These are phyloP conservation scores for Teunomyces atbi DNA, from an alignment of 805 yeast species.

Conservation along the genomic window DNA sequence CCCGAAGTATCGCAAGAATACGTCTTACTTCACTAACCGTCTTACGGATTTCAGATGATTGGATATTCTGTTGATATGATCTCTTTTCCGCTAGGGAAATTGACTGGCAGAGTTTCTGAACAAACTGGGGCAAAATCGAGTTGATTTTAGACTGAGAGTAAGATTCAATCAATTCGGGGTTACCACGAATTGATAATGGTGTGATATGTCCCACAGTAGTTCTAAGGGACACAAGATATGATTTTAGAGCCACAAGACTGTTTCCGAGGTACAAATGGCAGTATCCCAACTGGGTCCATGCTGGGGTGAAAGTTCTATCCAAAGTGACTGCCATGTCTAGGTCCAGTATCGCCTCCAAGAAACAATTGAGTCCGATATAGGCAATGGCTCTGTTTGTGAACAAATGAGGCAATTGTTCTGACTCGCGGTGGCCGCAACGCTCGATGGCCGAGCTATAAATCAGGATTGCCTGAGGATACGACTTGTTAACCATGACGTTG, in stretches of 20 bases:
- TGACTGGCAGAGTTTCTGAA: slow-evolving; percentile 33
- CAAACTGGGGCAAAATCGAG: slow-evolving; percentile 37
- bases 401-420: slow-evolving; percentile 27
- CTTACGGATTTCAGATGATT: slow-evolving; percentile 20
- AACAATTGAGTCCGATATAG: slow-evolving; percentile 40
- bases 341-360: slow-evolving; percentile 38
- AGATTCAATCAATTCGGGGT: slow-evolving; percentile 12
- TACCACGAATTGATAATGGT: slow-evolving; percentile 21
- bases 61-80: slow-evolving; percentile 35
- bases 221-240: slow-evolving; percentile 33
- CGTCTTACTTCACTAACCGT: slow-evolving; percentile 24
- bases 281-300: slow-evolving; percentile 45
- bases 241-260: slow-evolving; percentile 30
- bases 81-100: slow-evolving; percentile 35
- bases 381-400: slow-evolving; percentile 41
- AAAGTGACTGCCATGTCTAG: slow-evolving; percentile 29
- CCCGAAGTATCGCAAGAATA: slow-evolving; percentile 25
- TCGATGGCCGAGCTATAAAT: slow-evolving; percentile 37
- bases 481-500: slow-evolving; percentile 34
- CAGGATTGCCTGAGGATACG: slow-evolving; percentile 40
- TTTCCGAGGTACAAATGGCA: slow-evolving; percentile 42
- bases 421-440: slow-evolving; percentile 14
- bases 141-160: slow-evolving; percentile 22
- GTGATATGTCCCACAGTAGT: slow-evolving; percentile 29
- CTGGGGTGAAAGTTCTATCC: slow-evolving; percentile 38